phyloP scores from a whole-genome alignment of 768 basidiomycete species.

The Auricularia sp. region DNA sequence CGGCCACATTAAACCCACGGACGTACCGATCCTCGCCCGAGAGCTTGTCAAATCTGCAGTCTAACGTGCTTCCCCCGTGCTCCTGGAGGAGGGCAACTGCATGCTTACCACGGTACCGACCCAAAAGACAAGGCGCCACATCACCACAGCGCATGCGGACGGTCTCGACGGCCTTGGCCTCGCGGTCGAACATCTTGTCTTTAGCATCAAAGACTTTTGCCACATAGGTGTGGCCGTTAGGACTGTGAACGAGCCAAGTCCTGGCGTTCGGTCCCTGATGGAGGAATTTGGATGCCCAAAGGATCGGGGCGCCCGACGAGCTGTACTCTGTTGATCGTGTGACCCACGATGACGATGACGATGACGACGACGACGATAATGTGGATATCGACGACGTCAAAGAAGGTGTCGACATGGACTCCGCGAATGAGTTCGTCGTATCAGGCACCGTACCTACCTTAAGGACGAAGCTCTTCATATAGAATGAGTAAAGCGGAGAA shows the following conservation, averaged over 20 bases:
- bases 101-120: not conserved
- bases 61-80: not conserved
- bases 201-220: not conserved
- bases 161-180: not conserved
- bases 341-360: too few species aligned
- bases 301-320: too few species aligned
- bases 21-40: not conserved
- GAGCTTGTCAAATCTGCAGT: not conserved
- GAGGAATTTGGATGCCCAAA: not conserved
- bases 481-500: too few species aligned
- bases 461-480: too few species aligned
- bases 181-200: not conserved
- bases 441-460: too few species aligned
- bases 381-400: too few species aligned
- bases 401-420: too few species aligned
- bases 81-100: not conserved
- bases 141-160: not conserved
- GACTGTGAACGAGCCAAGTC: not conserved
- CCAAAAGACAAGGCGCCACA: not conserved
- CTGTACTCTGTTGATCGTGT: too few species aligned
- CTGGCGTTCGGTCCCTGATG: not conserved
- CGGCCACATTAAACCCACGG: not conserved
- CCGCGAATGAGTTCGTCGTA: too few species aligned
- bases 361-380: too few species aligned
- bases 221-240: not conserved